Evolutionary conservation across 78 protist genomes (phyloP).

Genomic region (Dictyostelium citrinum): DNA sequence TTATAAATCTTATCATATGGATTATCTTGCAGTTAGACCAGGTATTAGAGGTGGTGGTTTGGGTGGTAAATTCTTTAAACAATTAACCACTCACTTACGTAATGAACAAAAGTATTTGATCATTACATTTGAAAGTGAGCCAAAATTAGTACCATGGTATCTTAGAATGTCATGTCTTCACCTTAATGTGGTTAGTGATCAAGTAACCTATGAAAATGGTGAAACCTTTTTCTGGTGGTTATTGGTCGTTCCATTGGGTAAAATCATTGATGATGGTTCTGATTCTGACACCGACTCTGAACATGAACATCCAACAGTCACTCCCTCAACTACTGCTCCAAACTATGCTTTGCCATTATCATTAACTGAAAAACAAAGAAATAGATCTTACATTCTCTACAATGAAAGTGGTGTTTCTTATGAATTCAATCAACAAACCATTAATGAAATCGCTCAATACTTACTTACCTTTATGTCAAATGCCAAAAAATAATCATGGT

Average conservation of each 20-base stretch:
- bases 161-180: constrained; percentile 1
- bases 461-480: background rate
- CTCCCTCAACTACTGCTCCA: background rate
- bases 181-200: constrained; percentile 18
- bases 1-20: constrained; percentile 35
- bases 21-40: constrained; percentile 63
- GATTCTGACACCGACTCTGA: background rate
- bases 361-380: background rate
- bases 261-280: background rate
- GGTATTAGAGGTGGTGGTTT: constrained; percentile 55
- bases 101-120: constrained; percentile 27
- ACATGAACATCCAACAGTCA: background rate
- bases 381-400: background rate
- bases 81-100: background rate
- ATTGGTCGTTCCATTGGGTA: constrained; percentile 42
- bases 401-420: background rate
- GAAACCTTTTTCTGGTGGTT: constrained; percentile 41
- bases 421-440: background rate
- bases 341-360: background rate
- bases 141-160: constrained; percentile 68
- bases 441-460: background rate
- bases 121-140: constrained; percentile 52
- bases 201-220: constrained; percentile 27
- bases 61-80: constrained; percentile 73
- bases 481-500: background rate